Evolutionary conservation across 805 yeast genomes (phyloP).

Genomic region (Ogataea salicorniae): DNA sequence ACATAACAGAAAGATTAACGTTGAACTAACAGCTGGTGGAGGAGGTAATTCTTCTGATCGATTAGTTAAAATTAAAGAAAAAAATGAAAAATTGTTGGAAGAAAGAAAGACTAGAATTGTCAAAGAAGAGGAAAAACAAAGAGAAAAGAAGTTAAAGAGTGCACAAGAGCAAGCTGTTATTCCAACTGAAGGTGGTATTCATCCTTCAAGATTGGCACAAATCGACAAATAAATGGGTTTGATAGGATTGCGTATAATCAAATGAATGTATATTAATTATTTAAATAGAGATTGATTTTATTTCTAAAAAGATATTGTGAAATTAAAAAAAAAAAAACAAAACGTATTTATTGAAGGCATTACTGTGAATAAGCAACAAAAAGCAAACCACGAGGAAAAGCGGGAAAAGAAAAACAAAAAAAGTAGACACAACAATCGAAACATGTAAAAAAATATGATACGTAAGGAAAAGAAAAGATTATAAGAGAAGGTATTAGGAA

Average conservation of each 20-base stretch:
- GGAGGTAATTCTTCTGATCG: conserved; percentile 83
- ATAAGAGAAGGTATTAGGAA: neutral
- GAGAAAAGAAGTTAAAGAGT: conserved; percentile 26
- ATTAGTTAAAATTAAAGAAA: conserved; percentile 64
- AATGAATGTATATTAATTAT: neutral
- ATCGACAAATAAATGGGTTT: conserved; percentile 24
- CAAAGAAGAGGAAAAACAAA: conserved; percentile 39
- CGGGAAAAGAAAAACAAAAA: too few species aligned
- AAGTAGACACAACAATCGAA: neutral
- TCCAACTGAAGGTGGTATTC: conserved; percentile 37
- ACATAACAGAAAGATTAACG: conserved; percentile 77
- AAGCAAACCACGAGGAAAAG: too few species aligned
- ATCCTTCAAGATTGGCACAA: conserved; percentile 63
- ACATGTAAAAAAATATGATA: neutral
- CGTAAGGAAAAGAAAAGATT: neutral
- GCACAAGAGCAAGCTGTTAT: conserved; percentile 12
- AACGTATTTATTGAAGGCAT: too few species aligned
- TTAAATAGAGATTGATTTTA: neutral
- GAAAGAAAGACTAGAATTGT: conserved; percentile 60
- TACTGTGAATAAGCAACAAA: too few species aligned
- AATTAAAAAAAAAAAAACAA: too few species aligned
- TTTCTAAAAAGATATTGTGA: too few species aligned
- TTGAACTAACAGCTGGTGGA: conserved; percentile 96
- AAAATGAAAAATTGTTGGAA: conserved; percentile 68
- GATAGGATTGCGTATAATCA: neutral